phyloP scores from a whole-genome alignment of 805 yeast species.

The Yarrowia phangngaensis region DNA sequence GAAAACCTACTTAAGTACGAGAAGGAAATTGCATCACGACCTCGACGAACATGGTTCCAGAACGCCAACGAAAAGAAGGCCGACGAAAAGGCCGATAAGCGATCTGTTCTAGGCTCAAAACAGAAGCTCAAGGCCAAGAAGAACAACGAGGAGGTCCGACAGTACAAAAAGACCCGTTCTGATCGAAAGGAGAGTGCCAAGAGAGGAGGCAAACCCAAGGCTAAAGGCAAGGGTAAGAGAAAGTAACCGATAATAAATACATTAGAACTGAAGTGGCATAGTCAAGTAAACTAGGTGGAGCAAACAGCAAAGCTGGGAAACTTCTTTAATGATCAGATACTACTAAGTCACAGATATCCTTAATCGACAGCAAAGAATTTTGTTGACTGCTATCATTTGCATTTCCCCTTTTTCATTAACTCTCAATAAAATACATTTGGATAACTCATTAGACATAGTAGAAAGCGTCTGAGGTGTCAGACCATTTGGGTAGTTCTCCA shows the following conservation, averaged over 20 bases:
- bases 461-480: constrained; percentile 29
- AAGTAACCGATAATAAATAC: constrained; percentile 30
- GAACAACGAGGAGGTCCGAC: constrained; percentile 53
- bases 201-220: constrained; percentile 32
- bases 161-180: constrained; percentile 73
- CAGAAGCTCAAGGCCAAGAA: constrained; percentile 58
- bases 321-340: too few species aligned
- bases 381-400: too few species aligned
- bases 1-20: constrained; percentile 76
- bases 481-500: constrained; percentile 17
- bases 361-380: too few species aligned
- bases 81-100: constrained; percentile 30
- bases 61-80: constrained; percentile 48
- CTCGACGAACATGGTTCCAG: constrained; percentile 97
- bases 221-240: constrained; percentile 34
- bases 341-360: too few species aligned
- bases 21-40: constrained; percentile 81
- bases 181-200: constrained; percentile 57
- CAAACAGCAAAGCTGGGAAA: too few species aligned
- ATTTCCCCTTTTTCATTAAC: too few species aligned
- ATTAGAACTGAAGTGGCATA: constrained; percentile 11
- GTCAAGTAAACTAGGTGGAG: too few species aligned
- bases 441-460: constrained; percentile 30
- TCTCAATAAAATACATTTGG: too few species aligned
- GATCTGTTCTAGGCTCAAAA: constrained; percentile 34